A percentile compares a stretch with the other conserved stretches of the same genome.
These are phyloP conservation scores for Fusarium graminum DNA, from an alignment of 2,329 filamentous ascomycete genomes.

Conservation along the genomic window DNA sequence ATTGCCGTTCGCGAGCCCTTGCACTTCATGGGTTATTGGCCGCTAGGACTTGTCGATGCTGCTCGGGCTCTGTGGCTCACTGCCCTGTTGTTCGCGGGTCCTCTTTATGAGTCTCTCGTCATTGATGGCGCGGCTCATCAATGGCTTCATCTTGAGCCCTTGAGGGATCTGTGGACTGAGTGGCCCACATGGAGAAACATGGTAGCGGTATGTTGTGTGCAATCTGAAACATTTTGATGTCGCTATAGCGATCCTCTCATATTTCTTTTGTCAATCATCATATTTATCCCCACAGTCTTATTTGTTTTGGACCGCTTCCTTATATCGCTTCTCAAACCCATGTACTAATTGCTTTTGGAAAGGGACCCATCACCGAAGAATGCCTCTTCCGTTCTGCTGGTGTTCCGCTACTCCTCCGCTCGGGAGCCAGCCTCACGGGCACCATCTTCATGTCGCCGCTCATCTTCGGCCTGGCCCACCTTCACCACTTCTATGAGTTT, in stretches of 20 bases:
- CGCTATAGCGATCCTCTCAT: constrained; percentile 30
- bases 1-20: constrained; percentile 65
- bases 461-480: constrained; percentile 91
- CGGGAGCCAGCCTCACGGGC: constrained; percentile 66
- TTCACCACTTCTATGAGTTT: constrained; percentile 98
- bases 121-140: constrained; percentile 77
- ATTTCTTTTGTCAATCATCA: constrained; percentile 29
- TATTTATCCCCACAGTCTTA: constrained; percentile 36
- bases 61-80: constrained; percentile 77
- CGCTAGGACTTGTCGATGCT: constrained; percentile 75
- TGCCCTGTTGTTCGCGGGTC: constrained; percentile 82
- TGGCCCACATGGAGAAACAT: constrained; percentile 90
- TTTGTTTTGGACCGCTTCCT: constrained; percentile 37
- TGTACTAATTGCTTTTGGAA: constrained; percentile 27
- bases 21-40: constrained; percentile 85
- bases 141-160: constrained; percentile 68
- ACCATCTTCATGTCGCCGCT: constrained; percentile 87
- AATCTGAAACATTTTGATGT: constrained; percentile 20
- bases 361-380: constrained; percentile 93
- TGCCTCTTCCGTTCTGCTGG: constrained; percentile 91
- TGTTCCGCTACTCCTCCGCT: constrained; percentile 83
- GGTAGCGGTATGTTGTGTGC: constrained; percentile 79
- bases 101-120: constrained; percentile 83
- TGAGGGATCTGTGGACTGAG: constrained; percentile 73
- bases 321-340: constrained; percentile 43